Evolutionary conservation across 306 rosid species (phyloP).

Genomic region (Erythrophleum fordii): DNA sequence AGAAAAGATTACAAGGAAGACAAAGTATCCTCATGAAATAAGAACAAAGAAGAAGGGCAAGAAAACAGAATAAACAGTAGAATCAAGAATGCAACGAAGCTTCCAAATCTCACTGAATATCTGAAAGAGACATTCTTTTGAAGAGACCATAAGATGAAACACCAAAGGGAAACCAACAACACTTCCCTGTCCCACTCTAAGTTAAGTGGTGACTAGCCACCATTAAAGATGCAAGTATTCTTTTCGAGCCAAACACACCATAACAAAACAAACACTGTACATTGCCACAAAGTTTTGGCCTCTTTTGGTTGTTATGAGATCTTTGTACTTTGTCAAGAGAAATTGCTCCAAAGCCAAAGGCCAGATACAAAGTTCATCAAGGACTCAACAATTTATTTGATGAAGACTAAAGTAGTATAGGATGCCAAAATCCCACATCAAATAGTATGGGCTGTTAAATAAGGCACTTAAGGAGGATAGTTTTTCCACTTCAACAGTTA

Average conservation of each 20-base stretch:
- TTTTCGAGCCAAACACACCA: background rate
- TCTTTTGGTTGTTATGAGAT: background rate
- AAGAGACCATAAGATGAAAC: background rate
- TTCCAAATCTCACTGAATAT: background rate
- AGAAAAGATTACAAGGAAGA: slow-evolving; percentile 1
- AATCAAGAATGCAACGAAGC: background rate
- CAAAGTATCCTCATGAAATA: background rate
- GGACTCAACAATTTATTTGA: background rate
- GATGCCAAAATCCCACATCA: too few relatives aligned
- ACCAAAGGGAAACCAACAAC: background rate
- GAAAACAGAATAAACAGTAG: background rate
- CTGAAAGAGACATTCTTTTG: background rate
- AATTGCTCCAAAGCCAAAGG: background rate
- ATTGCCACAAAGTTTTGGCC: background rate
- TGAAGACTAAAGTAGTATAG: too few relatives aligned
- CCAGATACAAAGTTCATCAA: background rate
- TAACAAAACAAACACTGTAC: background rate
- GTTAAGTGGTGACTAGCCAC: background rate
- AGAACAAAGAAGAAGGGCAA: background rate
- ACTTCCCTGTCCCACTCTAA: background rate
- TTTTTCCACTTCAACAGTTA: too few relatives aligned
- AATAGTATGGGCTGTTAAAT: too few relatives aligned
- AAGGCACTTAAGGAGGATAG: too few relatives aligned
- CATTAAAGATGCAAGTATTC: background rate
- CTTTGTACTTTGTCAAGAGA: background rate